These are phyloP conservation scores for Phycomyces nitens DNA, from an alignment of 192 early-diverging fungal species.

Conservation along the genomic window DNA sequence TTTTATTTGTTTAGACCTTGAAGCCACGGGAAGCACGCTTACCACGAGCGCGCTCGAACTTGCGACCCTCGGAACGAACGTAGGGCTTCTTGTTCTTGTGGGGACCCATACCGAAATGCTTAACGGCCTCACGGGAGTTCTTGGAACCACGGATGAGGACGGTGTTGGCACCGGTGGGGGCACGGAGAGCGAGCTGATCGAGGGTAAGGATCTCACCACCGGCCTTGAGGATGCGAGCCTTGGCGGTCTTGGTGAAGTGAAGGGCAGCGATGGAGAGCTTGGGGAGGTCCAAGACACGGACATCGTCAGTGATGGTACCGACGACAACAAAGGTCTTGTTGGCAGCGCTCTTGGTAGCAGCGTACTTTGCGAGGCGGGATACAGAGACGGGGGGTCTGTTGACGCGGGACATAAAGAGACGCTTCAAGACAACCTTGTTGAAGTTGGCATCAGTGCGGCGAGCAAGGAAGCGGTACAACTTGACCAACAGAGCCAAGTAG, in stretches of 20 bases:
- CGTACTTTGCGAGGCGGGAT: slow-evolving; percentile 80
- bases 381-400: slow-evolving; percentile 95
- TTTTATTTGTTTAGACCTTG: slow-evolving; percentile 68
- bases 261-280: slow-evolving; percentile 96
- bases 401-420: slow-evolving; percentile 97
- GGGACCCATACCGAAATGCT: slow-evolving; percentile 90
- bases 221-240: slow-evolving; percentile 96
- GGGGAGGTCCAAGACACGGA: slow-evolving; percentile 86
- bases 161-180: slow-evolving; percentile 94
- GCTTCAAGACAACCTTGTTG: slow-evolving; percentile 98
- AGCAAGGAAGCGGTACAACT: slow-evolving; percentile 99
- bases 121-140: slow-evolving; percentile 95
- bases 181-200: slow-evolving; percentile 98
- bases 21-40: slow-evolving; percentile 98
- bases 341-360: slow-evolving; percentile 58
- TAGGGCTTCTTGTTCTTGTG: slow-evolving; percentile 67
- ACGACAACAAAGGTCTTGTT: slow-evolving; percentile 94
- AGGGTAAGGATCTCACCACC: slow-evolving; percentile 98
- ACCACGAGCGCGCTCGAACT: slow-evolving; percentile 99
- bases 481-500: slow-evolving; percentile 97
- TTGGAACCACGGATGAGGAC: slow-evolving; percentile 94
- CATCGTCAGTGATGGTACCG: slow-evolving; percentile 96
- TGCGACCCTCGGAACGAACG: slow-evolving; percentile 98
- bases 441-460: slow-evolving; percentile 97
- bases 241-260: slow-evolving; percentile 92